Conservation (phyloP, 1,284 basidiomycete species). For the Ganoderma lucidum region DNA sequence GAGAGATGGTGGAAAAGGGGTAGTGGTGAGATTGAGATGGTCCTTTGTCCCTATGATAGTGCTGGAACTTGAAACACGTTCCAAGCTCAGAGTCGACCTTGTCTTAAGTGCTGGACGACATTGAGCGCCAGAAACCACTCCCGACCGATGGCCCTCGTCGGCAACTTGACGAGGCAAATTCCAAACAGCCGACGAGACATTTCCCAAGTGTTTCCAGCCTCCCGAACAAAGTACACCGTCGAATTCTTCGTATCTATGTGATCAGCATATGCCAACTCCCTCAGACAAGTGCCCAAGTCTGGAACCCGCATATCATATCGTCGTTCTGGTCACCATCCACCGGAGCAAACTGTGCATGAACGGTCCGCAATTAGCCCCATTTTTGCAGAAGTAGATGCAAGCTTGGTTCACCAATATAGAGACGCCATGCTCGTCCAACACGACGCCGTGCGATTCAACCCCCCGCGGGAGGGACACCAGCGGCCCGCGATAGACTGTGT, state of each 20-base stretch:
- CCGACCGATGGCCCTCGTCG: neutral
- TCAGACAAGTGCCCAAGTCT: neutral
- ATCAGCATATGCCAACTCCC: neutral
- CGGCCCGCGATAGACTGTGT: neutral
- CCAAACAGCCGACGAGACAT: neutral
- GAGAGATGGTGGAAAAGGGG: neutral
- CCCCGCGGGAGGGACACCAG: neutral
- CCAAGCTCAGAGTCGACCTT: neutral
- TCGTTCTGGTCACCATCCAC: neutral
- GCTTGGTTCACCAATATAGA: neutral
- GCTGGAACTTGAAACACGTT: too few species aligned
- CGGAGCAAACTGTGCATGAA: slow-evolving; percentile 1
- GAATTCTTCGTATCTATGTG: neutral
- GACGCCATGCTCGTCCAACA: neutral
- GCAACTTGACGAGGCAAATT: neutral
- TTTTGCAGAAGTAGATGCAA: neutral
- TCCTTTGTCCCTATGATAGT: neutral
- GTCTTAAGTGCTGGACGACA: neutral
- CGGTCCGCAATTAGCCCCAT: neutral
- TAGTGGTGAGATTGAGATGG: neutral
- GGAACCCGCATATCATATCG: neutral
- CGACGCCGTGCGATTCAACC: neutral
- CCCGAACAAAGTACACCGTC: neutral
- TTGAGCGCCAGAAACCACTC: neutral
- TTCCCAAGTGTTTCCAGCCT: neutral